Conservation (phyloP, 192 early-diverging fungal genomes). For the Umbelopsis ramanniana region DNA sequence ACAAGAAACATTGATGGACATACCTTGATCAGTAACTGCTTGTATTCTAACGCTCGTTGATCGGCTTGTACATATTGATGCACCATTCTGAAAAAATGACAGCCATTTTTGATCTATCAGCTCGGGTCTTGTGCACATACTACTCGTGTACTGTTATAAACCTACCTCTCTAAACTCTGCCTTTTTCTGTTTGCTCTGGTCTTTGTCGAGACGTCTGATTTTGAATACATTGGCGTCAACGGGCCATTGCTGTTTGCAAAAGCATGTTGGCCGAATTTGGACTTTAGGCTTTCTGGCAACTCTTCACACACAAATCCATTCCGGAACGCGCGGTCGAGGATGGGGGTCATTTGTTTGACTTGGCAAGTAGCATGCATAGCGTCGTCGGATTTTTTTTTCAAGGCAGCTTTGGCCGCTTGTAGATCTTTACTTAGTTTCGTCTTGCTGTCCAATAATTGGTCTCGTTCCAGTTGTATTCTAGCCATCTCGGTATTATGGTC, state of each 20-base stretch:
- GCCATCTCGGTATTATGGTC: background rate
- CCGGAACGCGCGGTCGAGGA: background rate
- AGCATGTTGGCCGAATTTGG: background rate
- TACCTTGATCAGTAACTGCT: constrained; percentile 19
- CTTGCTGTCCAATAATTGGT: background rate
- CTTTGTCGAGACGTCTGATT: background rate
- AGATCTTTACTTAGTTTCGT: background rate
- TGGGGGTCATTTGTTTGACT: constrained; percentile 10
- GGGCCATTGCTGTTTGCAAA: background rate
- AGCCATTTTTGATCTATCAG: no score
- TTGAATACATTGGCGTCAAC: background rate
- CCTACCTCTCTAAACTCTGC: background rate
- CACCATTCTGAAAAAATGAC: background rate
- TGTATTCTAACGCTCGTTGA: background rate
- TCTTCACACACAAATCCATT: constrained; percentile 15
- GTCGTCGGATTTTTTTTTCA: constrained; percentile 9
- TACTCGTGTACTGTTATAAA: background rate
- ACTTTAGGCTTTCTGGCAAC: background rate
- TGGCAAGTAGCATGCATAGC: background rate
- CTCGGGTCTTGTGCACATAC: no score
- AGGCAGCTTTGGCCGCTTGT: background rate
- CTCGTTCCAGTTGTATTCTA: background rate
- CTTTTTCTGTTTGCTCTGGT: background rate
- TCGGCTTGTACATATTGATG: constrained; percentile 18
- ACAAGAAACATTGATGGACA: background rate